Evolutionary conservation across 1,139 yeast genomes (phyloP).

Genomic region (Suhomyces wounanorum): DNA sequence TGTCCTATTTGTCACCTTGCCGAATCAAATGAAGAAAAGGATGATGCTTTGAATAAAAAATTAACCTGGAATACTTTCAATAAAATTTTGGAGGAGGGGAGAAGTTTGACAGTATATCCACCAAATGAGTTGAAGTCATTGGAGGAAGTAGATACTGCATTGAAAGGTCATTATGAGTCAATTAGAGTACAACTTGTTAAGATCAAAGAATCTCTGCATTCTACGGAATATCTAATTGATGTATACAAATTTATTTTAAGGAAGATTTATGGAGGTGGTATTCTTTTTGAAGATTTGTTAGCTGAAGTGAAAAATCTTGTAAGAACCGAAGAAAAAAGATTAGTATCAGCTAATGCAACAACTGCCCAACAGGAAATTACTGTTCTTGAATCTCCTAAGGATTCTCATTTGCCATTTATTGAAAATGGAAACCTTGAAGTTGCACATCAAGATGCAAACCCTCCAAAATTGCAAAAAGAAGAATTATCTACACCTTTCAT

Average conservation of each 20-base stretch:
- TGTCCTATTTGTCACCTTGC: conserved; percentile 66
- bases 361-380: neutral
- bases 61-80: conserved; percentile 23
- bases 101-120: conserved; percentile 40
- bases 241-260: conserved; percentile 30
- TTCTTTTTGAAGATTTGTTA: conserved; percentile 29
- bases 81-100: conserved; percentile 30
- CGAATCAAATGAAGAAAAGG: conserved; percentile 22
- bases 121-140: conserved; percentile 36
- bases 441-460: no score
- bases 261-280: conserved; percentile 38
- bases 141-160: conserved; percentile 26
- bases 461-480: no score
- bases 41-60: conserved; percentile 23
- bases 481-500: no score
- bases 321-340: conserved; percentile 12
- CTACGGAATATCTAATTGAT: conserved; percentile 25
- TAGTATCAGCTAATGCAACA: no score
- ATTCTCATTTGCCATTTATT: no score
- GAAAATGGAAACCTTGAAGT: no score
- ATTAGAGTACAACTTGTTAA: conserved; percentile 17
- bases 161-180: conserved; percentile 16
- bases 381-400: no score
- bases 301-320: conserved; percentile 23
- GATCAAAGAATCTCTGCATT: conserved; percentile 16